Evolutionary conservation across 2,329 filamentous ascomycete genomes (phyloP).

Genomic region (Beauveria medogensis): DNA sequence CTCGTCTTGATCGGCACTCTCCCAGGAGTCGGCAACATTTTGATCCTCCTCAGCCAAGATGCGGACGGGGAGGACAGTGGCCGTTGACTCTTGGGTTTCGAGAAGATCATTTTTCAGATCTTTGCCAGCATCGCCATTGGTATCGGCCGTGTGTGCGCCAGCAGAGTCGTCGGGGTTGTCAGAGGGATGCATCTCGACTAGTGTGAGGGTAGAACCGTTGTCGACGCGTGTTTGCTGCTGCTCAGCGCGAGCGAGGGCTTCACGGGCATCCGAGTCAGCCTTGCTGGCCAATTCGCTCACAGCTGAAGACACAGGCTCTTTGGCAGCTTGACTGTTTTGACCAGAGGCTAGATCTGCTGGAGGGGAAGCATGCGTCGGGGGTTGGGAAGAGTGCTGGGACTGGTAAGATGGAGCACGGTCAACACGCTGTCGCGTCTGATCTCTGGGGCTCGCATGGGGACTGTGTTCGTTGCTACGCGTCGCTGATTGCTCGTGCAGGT

Average conservation of each 20-base stretch:
- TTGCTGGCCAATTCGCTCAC: slow-evolving; percentile 54
- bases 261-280: slow-evolving; percentile 49
- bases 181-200: slow-evolving; percentile 10
- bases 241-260: slow-evolving; percentile 53
- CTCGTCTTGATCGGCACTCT: slow-evolving; percentile 71
- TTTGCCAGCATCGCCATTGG: slow-evolving; percentile 45
- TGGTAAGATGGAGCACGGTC: slow-evolving; percentile 26
- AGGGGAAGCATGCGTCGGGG: slow-evolving; percentile 21
- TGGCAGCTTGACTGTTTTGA: slow-evolving; percentile 23
- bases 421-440: slow-evolving; percentile 30
- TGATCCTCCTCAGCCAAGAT: slow-evolving; percentile 46
- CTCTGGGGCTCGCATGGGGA: slow-evolving; percentile 35
- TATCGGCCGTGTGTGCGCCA: slow-evolving; percentile 35
- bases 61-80: slow-evolving; percentile 37
- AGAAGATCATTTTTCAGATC: slow-evolving; percentile 31
- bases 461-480: slow-evolving; percentile 33
- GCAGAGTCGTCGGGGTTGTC: slow-evolving; percentile 20
- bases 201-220: slow-evolving; percentile 29
- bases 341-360: slow-evolving; percentile 21
- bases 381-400: slow-evolving; percentile 19
- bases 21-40: slow-evolving; percentile 80
- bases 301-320: slow-evolving; percentile 64
- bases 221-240: slow-evolving; percentile 39
- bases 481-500: slow-evolving; percentile 31
- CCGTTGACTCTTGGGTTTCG: slow-evolving; percentile 24